A percentile compares a stretch with the other conserved stretches of the same genome.
phyloP scores from a whole-genome alignment of 1,284 basidiomycete genomes.

The Polyporus tsugae region DNA sequence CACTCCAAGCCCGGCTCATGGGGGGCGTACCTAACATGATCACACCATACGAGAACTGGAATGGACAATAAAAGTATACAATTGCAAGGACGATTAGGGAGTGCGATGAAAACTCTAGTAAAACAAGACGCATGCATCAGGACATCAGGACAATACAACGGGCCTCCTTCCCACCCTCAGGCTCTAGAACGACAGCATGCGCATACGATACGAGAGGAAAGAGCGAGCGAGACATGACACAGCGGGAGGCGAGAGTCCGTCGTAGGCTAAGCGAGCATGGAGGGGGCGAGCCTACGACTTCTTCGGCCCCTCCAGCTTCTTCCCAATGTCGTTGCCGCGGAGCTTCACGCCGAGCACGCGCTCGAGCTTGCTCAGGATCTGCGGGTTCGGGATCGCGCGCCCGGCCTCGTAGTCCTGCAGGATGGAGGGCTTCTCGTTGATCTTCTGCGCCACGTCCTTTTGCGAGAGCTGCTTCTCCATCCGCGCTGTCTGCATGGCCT shows the following conservation, averaged over 20 bases:
- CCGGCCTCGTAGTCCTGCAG: slow-evolving; percentile 92
- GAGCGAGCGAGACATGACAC: slow-evolving; percentile 2
- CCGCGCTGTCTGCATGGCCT: slow-evolving; percentile 89
- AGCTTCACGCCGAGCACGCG: slow-evolving; percentile 91
- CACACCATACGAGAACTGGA: neutral
- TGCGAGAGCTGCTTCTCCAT: slow-evolving; percentile 84
- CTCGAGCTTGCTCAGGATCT: slow-evolving; percentile 94
- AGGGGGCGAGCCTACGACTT: slow-evolving; percentile 60
- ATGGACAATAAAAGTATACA: slow-evolving; percentile 12
- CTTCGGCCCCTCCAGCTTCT: slow-evolving; percentile 81
- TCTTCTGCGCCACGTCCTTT: slow-evolving; percentile 93
- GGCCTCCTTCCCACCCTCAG: slow-evolving; percentile 1
- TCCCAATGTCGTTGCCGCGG: slow-evolving; percentile 84
- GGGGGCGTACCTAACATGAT: too few relatives aligned
- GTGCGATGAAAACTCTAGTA: slow-evolving; percentile 35
- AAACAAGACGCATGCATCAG: slow-evolving; percentile 24
- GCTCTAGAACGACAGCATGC: neutral
- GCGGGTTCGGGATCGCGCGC: slow-evolving; percentile 90
- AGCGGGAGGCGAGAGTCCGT: slow-evolving; percentile 5
- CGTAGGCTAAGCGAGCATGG: slow-evolving; percentile 31
- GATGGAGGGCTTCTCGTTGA: slow-evolving; percentile 90
- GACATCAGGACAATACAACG: slow-evolving; percentile 19
- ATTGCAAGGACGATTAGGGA: slow-evolving; percentile 29
- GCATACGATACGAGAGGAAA: neutral
- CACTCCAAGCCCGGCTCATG: too few relatives aligned